A percentile compares a stretch with the other conserved stretches of the same genome.
Conservation (phyloP, 495 filamentous ascomycete genomes). For the Amniculicola lignicola region DNA sequence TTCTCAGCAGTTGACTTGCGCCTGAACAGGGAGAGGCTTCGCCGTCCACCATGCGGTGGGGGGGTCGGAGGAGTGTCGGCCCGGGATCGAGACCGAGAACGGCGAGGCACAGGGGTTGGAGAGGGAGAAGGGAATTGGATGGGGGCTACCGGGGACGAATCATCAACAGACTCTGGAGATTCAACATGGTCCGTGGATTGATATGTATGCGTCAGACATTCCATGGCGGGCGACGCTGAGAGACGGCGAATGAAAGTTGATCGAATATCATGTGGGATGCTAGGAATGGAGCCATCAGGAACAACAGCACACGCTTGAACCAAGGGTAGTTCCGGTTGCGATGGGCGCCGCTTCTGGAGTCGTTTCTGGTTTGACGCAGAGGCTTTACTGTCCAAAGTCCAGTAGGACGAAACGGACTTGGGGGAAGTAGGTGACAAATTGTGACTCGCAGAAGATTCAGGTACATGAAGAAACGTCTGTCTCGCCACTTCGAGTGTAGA, state of each 20-base stretch:
- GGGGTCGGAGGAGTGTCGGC: constrained; percentile 23
- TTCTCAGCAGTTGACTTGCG: constrained; percentile 12
- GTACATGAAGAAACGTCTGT: background rate
- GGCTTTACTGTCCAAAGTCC: constrained; percentile 15
- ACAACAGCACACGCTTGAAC: constrained; percentile 27
- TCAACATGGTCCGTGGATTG: constrained; percentile 13
- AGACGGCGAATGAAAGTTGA: constrained; percentile 24
- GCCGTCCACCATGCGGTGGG: constrained; percentile 20
- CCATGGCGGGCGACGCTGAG: constrained; percentile 31
- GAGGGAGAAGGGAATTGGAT: constrained; percentile 20
- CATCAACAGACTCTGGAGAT: background rate
- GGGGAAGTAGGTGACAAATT: constrained; percentile 4
- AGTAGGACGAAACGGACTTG: constrained; percentile 14
- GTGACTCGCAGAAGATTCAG: background rate
- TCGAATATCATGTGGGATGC: constrained; percentile 21
- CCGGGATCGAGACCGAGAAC: constrained; percentile 17
- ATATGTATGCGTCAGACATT: constrained; percentile 32
- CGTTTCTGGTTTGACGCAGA: constrained; percentile 29
- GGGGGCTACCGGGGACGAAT: background rate
- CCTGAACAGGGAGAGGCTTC: constrained; percentile 28
- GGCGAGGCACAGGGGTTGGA: constrained; percentile 4
- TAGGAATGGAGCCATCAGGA: constrained; percentile 22
- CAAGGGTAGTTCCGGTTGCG: constrained; percentile 8
- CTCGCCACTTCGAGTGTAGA: background rate
- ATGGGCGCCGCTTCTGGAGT: constrained; percentile 39